These are phyloP conservation scores for Euphorbia lathyris DNA, from an alignment of 345 rosid genomes.

Conservation along the genomic window DNA sequence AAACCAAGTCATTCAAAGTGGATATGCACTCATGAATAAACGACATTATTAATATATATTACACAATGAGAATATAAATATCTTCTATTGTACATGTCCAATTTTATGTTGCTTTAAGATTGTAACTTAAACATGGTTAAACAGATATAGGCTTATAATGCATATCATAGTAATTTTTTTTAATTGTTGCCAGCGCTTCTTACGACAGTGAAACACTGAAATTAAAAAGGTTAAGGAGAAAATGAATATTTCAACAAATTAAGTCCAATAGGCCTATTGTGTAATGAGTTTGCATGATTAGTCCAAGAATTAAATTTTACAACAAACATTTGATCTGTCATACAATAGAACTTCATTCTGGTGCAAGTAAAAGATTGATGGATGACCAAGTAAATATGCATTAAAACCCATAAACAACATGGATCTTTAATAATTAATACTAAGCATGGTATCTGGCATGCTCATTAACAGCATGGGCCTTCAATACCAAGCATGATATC, in stretches of 20 bases:
- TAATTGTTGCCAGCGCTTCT: neutral
- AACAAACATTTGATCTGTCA: neutral
- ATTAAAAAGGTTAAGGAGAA: neutral
- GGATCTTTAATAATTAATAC: neutral
- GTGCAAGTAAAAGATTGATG: neutral
- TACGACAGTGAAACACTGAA: neutral
- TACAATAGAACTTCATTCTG: neutral
- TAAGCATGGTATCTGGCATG: too few species aligned
- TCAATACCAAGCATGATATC: neutral
- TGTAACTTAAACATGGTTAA: constrained; percentile 1
- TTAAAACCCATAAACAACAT: neutral
- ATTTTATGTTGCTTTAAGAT: neutral
- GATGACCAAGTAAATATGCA: neutral
- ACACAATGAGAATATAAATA: neutral
- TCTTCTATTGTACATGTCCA: neutral
- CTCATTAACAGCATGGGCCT: neutral
- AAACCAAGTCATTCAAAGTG: constrained; percentile 4
- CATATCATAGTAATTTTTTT: neutral
- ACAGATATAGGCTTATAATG: neutral
- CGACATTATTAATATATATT: neutral
- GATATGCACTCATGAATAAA: constrained; percentile 3
- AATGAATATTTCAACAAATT: neutral
- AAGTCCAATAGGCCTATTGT: neutral
- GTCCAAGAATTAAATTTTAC: neutral
- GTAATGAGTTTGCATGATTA: neutral